Base-by-base conservation (phyloP, 129 eudicot species). In the Sambucus nigra region DNA sequence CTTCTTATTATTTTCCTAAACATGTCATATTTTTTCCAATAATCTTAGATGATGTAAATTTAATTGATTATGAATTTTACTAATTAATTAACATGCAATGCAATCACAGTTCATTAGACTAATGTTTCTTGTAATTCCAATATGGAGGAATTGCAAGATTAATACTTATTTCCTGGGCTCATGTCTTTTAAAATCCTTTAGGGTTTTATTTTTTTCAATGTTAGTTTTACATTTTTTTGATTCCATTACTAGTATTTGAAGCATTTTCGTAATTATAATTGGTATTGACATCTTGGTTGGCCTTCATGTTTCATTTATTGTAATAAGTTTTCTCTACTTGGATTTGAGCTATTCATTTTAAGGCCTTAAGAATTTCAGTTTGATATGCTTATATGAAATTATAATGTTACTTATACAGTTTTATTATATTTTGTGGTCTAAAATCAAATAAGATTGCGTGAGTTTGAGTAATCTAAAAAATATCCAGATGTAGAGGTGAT, bases 401-500 rank as follows among this genome's bases (percentile, higher is more conserved):
- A n/a, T n/a, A 8, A 29, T 8, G 8, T 29, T 29, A 8, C 35
- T 29, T 35, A 35, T 35, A 35, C 4, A 35, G 14, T 5, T 42
- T 13, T 0, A 42, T 42, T 16, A 42, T 42, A 16, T 5, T 20
- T 42, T 42, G 15, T 42, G 48, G 15, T 15, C 48, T 31, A 1
- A 35, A 42, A 15, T 20, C 23, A 47, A 57, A 61, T 61, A 48
- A 16, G 67, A 47, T 46, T 13, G 19, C 29, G 57, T 4, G 67
- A 61, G 57, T 18, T 29, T 25, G 67, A 61, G 21, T 57, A 61
- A 25, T 23, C 2, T 19, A 21, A 63, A 9, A 63, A 63, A 29
- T 63, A 63, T 42, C 68, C 68, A 25, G 17, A 63, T 38, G 50
- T 59, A 32, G 31, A 51, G 51, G 7, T 63, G 59, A 63, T 51